Base-by-base conservation (phyloP, 371 early-diverging fungal species). In the Actinomucor elegans region DNA sequence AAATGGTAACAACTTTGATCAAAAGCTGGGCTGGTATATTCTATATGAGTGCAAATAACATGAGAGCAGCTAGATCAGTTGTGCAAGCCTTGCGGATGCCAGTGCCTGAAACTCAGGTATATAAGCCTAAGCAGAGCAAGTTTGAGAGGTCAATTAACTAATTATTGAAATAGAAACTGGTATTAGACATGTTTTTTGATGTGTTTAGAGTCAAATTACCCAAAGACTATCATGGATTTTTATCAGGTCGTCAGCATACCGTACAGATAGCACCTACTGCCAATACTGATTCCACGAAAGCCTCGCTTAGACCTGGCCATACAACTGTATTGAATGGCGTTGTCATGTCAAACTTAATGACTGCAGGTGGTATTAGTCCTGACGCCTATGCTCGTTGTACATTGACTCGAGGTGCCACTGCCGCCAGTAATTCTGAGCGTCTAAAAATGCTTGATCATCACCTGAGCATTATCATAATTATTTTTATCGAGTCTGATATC, bases 11-110 rank as follows among this genome's bases (percentile, higher is more conserved):
- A 5, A 65, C 77, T 2, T 67, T 92, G 45, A 52, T 94, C 15
- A 80, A 85, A 48, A 84, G 83, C 1, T 94, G 94, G 94, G 88
- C 91, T 15, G 90, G 88, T 55, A 56, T 90, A 0, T 78, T 92
- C 29, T 89, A 87, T 56, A 74, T 93, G 55, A 90, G 88, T 59
- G 73, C 85, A 3, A 86, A 91, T 49, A 77, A 88, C 45, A 81
- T 84, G 71, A 74, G 87, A 18, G 85, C 90, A 0, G 77, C 92
- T 14, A 59, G 80, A 35, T 86, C 91, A 0, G 74, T 94, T 14
- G 86, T 94, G 0, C 90, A 89, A 33, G 83, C 91, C 0, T 66
- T 93, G 29, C 68, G 80, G 5, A 66, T 90, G 35, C 92, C 94
- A 6, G 72, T 76, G 20, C 89, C 87, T 24, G 94, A 92, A 43